phyloP scores from a whole-genome alignment of 305 asterid genomes.

The Ilex paraguariensis region DNA sequence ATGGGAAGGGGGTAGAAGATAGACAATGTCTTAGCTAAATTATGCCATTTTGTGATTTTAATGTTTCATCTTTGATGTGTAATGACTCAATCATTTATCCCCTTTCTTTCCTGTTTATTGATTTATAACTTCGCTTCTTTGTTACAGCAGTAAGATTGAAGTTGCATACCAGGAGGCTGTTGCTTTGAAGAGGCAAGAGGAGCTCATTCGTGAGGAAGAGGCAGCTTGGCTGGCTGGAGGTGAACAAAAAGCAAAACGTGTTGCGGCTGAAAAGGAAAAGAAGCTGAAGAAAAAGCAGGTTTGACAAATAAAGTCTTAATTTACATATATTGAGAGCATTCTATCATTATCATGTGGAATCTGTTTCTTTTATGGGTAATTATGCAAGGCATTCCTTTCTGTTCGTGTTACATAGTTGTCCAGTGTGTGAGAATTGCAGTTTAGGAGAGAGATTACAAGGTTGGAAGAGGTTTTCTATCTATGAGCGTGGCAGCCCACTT shows the following conservation, averaged over 20 bases:
- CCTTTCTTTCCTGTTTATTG: neutral
- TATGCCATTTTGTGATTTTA: no score
- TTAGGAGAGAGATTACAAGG: no score
- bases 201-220: constrained; percentile 9
- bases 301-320: neutral
- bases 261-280: constrained; percentile 6
- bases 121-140: neutral
- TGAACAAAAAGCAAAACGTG: constrained; percentile 8
- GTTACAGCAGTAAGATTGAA: constrained; percentile 2
- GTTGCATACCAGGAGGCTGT: constrained; percentile 9
- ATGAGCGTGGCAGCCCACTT: no score
- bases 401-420: no score
- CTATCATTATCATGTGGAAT: no score
- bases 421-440: no score
- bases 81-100: neutral
- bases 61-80: no score
- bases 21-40: no score
- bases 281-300: constrained; percentile 7
- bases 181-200: constrained; percentile 9
- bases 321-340: neutral
- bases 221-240: constrained; percentile 1
- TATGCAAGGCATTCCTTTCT: no score
- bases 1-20: no score
- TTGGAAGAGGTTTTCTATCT: no score
- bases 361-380: no score